Conservation (phyloP, 352 stramenopile genomes). For the Phytophthora pinifolia region DNA sequence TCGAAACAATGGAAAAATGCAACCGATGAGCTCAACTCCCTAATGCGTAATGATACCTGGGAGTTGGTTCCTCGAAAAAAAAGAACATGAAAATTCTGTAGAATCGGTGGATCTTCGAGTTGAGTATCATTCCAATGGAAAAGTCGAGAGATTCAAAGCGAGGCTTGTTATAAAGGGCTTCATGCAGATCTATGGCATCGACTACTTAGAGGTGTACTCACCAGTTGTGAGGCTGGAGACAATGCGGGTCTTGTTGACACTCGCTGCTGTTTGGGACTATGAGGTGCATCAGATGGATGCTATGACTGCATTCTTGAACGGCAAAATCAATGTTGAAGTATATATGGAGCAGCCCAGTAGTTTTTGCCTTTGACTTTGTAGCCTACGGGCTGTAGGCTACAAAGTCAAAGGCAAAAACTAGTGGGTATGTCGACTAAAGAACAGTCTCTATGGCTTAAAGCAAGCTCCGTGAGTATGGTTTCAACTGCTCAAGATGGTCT, state of each 20-base stretch:
- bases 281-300: conserved; percentile 14
- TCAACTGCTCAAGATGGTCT: conserved; percentile 9
- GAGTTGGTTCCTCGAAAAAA: background rate
- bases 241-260: background rate
- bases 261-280: conserved; percentile 12
- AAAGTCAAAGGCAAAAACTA: conserved; percentile 13
- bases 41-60: conserved; percentile 2
- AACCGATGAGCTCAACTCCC: too few species aligned
- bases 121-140: conserved; percentile 1
- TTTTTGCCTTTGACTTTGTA: too few species aligned
- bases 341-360: conserved; percentile 27
- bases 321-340: conserved; percentile 17
- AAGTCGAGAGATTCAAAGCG: conserved; percentile 11
- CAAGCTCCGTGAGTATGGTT: conserved; percentile 30
- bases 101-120: conserved; percentile 7
- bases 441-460: conserved; percentile 26
- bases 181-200: conserved; percentile 7
- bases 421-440: conserved; percentile 5
- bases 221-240: conserved; percentile 5
- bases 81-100: conserved; percentile 5
- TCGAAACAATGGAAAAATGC: too few species aligned
- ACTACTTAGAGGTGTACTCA: conserved; percentile 6
- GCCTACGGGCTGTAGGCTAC: too few species aligned
- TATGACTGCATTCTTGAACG: conserved; percentile 16
- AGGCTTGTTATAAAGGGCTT: conserved; percentile 9